A percentile compares a stretch with the other conserved stretches of the same genome.
Evolutionary conservation across 2,329 filamentous ascomycete genomes (phyloP).

Genomic region (Scedosporium aurantiacum): DNA sequence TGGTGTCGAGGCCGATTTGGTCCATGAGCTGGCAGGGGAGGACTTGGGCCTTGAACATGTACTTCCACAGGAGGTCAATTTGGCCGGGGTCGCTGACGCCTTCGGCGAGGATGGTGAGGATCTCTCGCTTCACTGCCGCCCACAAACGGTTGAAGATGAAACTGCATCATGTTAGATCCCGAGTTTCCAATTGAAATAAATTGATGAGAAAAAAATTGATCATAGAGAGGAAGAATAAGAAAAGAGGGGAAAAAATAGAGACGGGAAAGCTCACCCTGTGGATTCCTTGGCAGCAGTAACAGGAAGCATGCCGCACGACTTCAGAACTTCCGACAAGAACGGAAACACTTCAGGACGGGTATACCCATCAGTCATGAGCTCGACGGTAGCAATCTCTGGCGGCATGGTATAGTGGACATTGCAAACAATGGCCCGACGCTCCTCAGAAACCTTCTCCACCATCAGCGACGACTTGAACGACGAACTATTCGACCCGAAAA

Average conservation of each 20-base stretch:
- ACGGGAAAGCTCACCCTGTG: constrained; percentile 22
- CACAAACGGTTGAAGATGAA: constrained; percentile 46
- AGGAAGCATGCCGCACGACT: constrained; percentile 28
- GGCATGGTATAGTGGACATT: constrained; percentile 45
- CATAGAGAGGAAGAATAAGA: too few relatives aligned
- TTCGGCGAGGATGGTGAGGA: constrained; percentile 35
- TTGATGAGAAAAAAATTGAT: too few relatives aligned
- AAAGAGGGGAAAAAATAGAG: too few relatives aligned
- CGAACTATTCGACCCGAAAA: constrained; percentile 39
- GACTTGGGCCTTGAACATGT: constrained; percentile 20
- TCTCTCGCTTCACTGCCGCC: constrained; percentile 45
- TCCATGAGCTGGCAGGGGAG: constrained; percentile 31
- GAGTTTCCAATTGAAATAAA: background rate
- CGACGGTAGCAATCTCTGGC: constrained; percentile 31
- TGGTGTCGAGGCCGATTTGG: constrained; percentile 39
- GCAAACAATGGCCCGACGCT: constrained; percentile 26
- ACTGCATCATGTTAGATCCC: background rate
- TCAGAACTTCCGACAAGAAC: constrained; percentile 29
- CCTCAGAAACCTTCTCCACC: constrained; percentile 27
- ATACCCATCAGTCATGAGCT: constrained; percentile 40
- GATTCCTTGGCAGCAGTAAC: constrained; percentile 34
- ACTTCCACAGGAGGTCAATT: constrained; percentile 35
- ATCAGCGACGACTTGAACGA: constrained; percentile 40
- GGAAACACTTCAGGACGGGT: constrained; percentile 31
- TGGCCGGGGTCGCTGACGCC: constrained; percentile 36